Evolutionary conservation across 306 rosid species (phyloP).

Genomic region (Sicyos edulis): DNA sequence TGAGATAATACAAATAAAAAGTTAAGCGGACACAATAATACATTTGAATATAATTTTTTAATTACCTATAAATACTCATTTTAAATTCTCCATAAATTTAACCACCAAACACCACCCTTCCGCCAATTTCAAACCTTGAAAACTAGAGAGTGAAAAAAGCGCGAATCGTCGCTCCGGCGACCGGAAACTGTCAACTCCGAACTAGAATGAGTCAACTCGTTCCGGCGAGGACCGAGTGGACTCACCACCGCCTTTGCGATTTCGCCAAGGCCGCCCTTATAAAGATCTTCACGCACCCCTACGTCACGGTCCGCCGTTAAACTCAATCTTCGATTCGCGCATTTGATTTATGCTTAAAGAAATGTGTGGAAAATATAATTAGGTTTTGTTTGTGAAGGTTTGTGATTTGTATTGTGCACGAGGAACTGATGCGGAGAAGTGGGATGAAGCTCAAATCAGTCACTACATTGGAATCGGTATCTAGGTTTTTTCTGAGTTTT

Average conservation of each 20-base stretch:
- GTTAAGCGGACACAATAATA: too few species aligned
- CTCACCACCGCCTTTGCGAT: conserved; percentile 69
- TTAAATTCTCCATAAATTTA: too few species aligned
- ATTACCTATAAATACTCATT: too few species aligned
- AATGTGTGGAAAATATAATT: background rate
- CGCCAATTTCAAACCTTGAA: too few species aligned
- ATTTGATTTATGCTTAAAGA: background rate
- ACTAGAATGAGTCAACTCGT: conserved; percentile 46
- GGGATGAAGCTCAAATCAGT: conserved; percentile 73
- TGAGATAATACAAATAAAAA: too few species aligned
- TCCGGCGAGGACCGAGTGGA: conserved; percentile 47
- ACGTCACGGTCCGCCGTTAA: conserved; percentile 43
- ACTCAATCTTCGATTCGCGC: background rate
- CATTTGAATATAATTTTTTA: too few species aligned
- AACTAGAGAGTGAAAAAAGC: conserved; percentile 12
- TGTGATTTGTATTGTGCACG: conserved; percentile 83
- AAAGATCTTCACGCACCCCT: conserved; percentile 81
- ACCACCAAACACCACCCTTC: too few species aligned
- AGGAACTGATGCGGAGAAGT: conserved; percentile 58
- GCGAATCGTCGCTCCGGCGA: conserved; percentile 8
- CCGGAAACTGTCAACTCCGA: background rate
- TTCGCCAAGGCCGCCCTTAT: conserved; percentile 69
- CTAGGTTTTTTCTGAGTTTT: background rate
- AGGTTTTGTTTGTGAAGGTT: conserved; percentile 32
- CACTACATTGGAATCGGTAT: conserved; percentile 91